Conservation (phyloP, 805 yeast genomes). For the Blastobotrys robertii region DNA sequence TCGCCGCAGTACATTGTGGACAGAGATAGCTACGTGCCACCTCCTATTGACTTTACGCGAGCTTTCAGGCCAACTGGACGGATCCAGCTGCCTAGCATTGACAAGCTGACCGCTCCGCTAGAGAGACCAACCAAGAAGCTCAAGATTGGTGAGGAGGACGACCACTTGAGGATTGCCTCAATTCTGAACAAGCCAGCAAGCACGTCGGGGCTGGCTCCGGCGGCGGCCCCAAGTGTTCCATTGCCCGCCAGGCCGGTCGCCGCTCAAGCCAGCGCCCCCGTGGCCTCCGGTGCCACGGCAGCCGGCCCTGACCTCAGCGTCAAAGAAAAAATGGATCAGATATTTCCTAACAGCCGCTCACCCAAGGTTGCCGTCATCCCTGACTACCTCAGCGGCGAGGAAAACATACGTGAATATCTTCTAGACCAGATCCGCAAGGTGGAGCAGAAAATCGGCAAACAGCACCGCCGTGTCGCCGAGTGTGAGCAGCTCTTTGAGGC, state of each 20-base stretch:
- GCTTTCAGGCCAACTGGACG: neutral
- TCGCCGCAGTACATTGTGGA: too few species aligned
- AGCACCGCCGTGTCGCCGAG: neutral
- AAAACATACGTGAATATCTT: too few species aligned
- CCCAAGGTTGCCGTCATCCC: neutral
- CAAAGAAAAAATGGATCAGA: too few species aligned
- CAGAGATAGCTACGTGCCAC: neutral
- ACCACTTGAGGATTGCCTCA: neutral
- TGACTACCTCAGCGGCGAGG: neutral
- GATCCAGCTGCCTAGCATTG: conserved; percentile 1
- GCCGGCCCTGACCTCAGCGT: neutral
- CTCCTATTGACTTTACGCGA: conserved; percentile 3
- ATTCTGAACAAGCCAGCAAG: neutral
- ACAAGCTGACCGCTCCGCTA: neutral
- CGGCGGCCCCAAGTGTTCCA: too few species aligned
- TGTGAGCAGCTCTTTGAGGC: too few species aligned
- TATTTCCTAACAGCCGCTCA: neutral
- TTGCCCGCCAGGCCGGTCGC: neutral
- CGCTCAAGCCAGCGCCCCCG: neutral
- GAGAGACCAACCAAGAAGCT: neutral
- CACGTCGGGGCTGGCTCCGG: neutral
- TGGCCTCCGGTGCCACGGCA: neutral
- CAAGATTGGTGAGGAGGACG: neutral
- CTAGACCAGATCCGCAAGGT: too few species aligned
- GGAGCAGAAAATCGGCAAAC: neutral